Percentiles rank a stretch among this genome's conserved stretches.
Evolutionary conservation across 1,139 yeast species (phyloP).

Genomic region (Blastobotrys niveus): DNA sequence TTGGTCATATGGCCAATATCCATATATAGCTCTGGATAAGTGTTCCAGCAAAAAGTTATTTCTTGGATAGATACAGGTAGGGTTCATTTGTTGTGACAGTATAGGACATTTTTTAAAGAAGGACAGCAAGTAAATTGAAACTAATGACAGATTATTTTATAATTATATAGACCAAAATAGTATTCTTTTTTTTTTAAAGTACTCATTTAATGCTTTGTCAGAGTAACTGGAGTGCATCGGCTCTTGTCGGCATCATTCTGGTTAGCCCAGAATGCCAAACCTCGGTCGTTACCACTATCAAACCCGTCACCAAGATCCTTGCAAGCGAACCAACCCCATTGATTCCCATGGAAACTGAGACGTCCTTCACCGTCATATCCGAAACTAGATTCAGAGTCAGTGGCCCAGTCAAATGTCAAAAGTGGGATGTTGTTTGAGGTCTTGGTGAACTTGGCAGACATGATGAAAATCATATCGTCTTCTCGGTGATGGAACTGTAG

Average conservation of each 20-base stretch:
- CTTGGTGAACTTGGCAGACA: neutral
- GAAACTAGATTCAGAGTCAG: neutral
- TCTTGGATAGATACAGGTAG: slow-evolving; percentile 40
- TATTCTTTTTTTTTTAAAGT: too few relatives aligned
- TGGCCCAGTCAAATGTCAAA: neutral
- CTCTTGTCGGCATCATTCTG: neutral
- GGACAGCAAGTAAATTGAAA: neutral
- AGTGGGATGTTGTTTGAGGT: neutral
- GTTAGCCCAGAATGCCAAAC: slow-evolving; percentile 4
- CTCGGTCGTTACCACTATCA: neutral
- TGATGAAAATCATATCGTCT: too few relatives aligned
- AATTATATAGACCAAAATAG: neutral
- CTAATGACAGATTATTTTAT: neutral
- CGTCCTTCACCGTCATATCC: slow-evolving; percentile 4
- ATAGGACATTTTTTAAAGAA: neutral
- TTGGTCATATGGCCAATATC: slow-evolving; percentile 45
- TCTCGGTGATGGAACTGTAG: too few relatives aligned
- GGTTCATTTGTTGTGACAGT: slow-evolving; percentile 41
- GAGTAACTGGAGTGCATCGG: slow-evolving; percentile 2
- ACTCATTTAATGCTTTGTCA: too few relatives aligned
- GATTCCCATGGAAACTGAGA: neutral
- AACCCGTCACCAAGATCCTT: slow-evolving; percentile 3
- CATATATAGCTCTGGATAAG: slow-evolving; percentile 40
- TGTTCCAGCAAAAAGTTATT: slow-evolving; percentile 40
- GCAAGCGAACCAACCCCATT: slow-evolving; percentile 9